Percentiles rank a stretch among this genome's conserved stretches.
Evolutionary conservation across 2,329 filamentous ascomycete genomes (phyloP).

Genomic region (Berkeleyomyces rouxiae): DNA sequence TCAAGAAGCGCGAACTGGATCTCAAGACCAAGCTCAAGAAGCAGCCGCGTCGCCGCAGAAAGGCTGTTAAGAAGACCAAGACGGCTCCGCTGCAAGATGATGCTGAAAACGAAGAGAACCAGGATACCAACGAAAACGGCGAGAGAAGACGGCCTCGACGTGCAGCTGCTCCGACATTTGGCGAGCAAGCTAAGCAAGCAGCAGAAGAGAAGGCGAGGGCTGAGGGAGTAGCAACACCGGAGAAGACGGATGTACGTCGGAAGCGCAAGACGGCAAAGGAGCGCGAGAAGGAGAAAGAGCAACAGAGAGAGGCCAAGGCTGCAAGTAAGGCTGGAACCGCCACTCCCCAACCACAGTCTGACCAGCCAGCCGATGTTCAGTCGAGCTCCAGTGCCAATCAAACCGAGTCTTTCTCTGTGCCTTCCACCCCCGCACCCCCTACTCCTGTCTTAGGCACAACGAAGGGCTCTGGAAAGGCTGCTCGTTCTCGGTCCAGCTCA

Average conservation of each 20-base stretch:
- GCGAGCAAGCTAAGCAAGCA: slow-evolving; percentile 31
- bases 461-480: slow-evolving; percentile 23
- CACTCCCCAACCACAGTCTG: slow-evolving; percentile 14
- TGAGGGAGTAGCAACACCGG: slow-evolving; percentile 1
- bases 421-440: slow-evolving; percentile 18
- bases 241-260: slow-evolving; percentile 5
- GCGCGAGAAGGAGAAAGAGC: slow-evolving; percentile 30
- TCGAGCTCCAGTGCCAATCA: background rate
- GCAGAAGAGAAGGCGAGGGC: slow-evolving; percentile 11
- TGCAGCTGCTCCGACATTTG: slow-evolving; percentile 56
- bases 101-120: slow-evolving; percentile 42
- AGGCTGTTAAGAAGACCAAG: slow-evolving; percentile 39
- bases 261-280: slow-evolving; percentile 22
- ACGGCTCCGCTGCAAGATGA: slow-evolving; percentile 51
- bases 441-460: slow-evolving; percentile 31
- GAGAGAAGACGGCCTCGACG: slow-evolving; percentile 44
- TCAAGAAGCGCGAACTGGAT: slow-evolving; percentile 57
- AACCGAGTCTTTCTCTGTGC: background rate
- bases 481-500: slow-evolving; percentile 39
- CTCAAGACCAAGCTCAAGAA: slow-evolving; percentile 61
- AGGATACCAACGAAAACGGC: slow-evolving; percentile 41
- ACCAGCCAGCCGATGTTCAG: background rate
- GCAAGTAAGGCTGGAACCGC: slow-evolving; percentile 25
- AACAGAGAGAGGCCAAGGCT: slow-evolving; percentile 21
- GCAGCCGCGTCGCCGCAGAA: slow-evolving; percentile 42